Percentiles rank a stretch among this genome's conserved stretches.
phyloP scores from a whole-genome alignment of 1,139 yeast genomes.

The Dujonia santamariae region DNA sequence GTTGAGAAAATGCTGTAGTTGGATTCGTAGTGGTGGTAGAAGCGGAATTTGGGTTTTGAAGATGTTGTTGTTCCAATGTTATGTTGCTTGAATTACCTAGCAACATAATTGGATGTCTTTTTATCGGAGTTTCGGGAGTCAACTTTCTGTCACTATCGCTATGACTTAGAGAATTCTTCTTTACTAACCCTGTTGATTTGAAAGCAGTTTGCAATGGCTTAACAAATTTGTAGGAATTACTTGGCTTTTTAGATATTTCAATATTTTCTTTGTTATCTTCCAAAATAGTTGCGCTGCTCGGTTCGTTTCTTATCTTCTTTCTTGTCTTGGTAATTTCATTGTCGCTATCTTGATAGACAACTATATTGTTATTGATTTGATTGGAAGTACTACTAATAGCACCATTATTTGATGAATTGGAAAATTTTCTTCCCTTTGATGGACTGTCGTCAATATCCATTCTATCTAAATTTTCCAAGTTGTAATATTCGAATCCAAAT shows the following conservation, averaged over 20 bases:
- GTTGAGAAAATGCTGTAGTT: background rate
- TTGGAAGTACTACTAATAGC: slow-evolving; percentile 10
- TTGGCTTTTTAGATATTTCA: slow-evolving; percentile 35
- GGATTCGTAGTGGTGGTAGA: too few species aligned
- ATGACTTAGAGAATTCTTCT: slow-evolving; percentile 54
- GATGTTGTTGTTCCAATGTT: slow-evolving; percentile 4
- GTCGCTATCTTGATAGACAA: slow-evolving; percentile 18
- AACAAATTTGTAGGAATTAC: slow-evolving; percentile 59
- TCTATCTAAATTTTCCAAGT: slow-evolving; percentile 22
- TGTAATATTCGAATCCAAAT: slow-evolving; percentile 26
- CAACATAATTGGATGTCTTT: slow-evolving; percentile 50
- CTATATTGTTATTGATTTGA: slow-evolving; percentile 10
- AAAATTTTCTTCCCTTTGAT: slow-evolving; percentile 30
- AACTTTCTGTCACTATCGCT: slow-evolving; percentile 27
- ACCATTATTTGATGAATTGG: slow-evolving; percentile 15
- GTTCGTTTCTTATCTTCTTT: slow-evolving; percentile 7
- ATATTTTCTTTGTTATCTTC: slow-evolving; percentile 36
- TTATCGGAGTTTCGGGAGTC: slow-evolving; percentile 83
- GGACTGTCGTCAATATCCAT: slow-evolving; percentile 33
- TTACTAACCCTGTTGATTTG: slow-evolving; percentile 68
- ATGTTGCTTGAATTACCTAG: slow-evolving; percentile 11
- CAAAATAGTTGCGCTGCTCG: background rate
- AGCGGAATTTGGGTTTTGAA: background rate
- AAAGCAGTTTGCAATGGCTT: slow-evolving; percentile 87
- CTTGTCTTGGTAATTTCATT: slow-evolving; percentile 8